phyloP scores from a whole-genome alignment of 1,284 basidiomycete genomes.

The Apiotrichum domesticum region DNA sequence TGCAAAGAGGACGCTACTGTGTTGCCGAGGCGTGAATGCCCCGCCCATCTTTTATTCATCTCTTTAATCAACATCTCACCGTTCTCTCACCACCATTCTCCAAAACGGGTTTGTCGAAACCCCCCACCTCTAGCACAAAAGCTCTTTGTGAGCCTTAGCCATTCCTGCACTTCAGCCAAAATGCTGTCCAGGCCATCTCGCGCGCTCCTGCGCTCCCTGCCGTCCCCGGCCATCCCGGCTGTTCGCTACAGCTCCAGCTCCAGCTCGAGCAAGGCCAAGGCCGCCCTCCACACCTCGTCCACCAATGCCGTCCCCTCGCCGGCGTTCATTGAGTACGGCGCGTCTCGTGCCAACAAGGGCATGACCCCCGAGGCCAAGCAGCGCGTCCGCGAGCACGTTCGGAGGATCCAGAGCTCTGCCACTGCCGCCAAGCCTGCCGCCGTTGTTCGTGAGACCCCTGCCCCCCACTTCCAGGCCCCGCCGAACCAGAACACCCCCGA shows the following conservation, averaged over 20 bases:
- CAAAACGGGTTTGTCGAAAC: no score
- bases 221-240: conserved; percentile 12
- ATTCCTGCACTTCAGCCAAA: neutral
- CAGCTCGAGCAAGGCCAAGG: neutral
- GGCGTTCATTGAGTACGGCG: conserved; percentile 15
- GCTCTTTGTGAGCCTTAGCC: no score
- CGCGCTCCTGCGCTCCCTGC: conserved; percentile 11
- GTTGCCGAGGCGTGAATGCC: no score
- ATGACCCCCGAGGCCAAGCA: conserved; percentile 47
- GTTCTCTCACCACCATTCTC: no score
- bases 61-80: no score
- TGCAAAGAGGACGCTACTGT: no score
- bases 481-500: conserved; percentile 33
- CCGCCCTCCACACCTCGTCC: conserved; percentile 31
- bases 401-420: conserved; percentile 63
- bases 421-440: conserved; percentile 55
- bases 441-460: conserved; percentile 49
- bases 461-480: conserved; percentile 42
- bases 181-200: conserved; percentile 14
- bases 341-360: conserved; percentile 22
- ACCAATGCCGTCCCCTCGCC: conserved; percentile 13
- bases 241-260: conserved; percentile 22
- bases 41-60: no score
- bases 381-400: conserved; percentile 62
- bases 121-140: no score